phyloP scores from a whole-genome alignment of 768 basidiomycete genomes.

The Phaffia australis region DNA sequence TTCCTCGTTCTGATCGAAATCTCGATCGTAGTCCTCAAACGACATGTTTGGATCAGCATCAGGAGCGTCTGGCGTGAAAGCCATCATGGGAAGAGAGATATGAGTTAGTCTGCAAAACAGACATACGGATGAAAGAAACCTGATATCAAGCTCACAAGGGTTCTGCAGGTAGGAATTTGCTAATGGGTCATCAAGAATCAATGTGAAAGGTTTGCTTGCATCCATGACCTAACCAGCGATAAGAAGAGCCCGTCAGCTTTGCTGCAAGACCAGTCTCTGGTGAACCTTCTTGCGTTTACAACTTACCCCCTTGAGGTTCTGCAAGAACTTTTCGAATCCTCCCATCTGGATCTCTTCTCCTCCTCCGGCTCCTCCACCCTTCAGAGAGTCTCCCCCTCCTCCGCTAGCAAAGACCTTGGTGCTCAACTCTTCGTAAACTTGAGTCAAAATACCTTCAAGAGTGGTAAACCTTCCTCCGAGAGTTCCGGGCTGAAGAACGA shows the following conservation, averaged over 20 bases:
- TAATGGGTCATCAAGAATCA: constrained; percentile 90
- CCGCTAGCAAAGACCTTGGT: constrained; percentile 71
- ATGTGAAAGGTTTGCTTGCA: constrained; percentile 68
- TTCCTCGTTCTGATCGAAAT: constrained; percentile 85
- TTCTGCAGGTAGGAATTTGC: constrained; percentile 94
- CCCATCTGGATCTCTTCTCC: constrained; percentile 63
- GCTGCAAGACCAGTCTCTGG: background rate
- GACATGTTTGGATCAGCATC: constrained; percentile 92
- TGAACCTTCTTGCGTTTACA: background rate
- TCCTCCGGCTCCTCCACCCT: constrained; percentile 42
- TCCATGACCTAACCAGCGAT: constrained; percentile 52
- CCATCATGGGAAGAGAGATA: background rate
- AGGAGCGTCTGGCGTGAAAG: constrained; percentile 51
- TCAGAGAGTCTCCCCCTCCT: constrained; percentile 39
- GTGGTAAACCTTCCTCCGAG: constrained; percentile 97
- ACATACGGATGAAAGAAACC: background rate
- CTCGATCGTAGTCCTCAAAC: constrained; percentile 69
- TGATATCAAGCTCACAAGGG: constrained; percentile 42
- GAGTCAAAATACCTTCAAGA: constrained; percentile 83
- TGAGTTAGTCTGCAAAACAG: no score
- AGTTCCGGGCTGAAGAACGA: constrained; percentile 81
- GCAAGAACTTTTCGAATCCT: constrained; percentile 64
- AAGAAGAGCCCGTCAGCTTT: background rate
- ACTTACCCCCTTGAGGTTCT: constrained; percentile 35
- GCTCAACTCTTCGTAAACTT: constrained; percentile 87